Percentiles rank a stretch among this genome's conserved stretches.
Evolutionary conservation across 164 flowering plant genomes (phyloP).

Genomic region (Cinnamomum chago): DNA sequence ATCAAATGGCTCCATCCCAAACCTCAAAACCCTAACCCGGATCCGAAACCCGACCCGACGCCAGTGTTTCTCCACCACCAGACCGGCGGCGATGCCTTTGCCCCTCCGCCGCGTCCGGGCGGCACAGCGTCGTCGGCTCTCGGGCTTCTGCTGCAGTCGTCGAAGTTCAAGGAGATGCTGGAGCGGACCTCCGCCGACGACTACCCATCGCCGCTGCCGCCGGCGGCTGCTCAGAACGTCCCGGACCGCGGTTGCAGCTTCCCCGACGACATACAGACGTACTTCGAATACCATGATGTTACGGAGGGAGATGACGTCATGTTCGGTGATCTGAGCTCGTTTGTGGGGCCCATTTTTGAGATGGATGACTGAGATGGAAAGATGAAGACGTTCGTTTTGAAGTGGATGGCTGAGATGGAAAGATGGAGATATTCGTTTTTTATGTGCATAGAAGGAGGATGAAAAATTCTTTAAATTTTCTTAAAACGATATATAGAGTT

Average conservation of each 20-base stretch:
- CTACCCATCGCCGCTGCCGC: conserved; percentile 14
- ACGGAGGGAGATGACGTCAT: conserved; percentile 36
- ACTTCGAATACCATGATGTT: conserved; percentile 42
- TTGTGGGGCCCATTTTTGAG: conserved; percentile 9
- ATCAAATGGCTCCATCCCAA: conserved; percentile 60
- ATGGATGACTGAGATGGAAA: conserved; percentile 5
- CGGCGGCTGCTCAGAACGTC: conserved; percentile 25
- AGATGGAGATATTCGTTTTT: not conserved
- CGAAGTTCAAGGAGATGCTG: conserved; percentile 69
- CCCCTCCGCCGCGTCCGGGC: conserved; percentile 1
- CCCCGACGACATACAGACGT: conserved; percentile 66
- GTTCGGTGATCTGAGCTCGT: conserved; percentile 22
- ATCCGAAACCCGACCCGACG: not conserved
- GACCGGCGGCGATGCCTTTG: conserved; percentile 4
- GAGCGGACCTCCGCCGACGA: conserved; percentile 41
- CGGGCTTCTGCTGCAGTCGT: conserved; percentile 49
- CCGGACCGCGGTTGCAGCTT: conserved; percentile 38
- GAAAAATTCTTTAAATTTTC: too few relatives aligned
- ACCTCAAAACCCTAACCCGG: conserved; percentile 9
- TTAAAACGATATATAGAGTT: too few relatives aligned
- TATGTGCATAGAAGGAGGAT: not conserved
- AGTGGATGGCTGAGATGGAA: conserved; percentile 1
- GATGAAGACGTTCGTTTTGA: not conserved
- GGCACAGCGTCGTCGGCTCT: conserved; percentile 40
- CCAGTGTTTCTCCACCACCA: conserved; percentile 18